Evolutionary conservation across 176 grass and related monocot genomes (phyloP), one percentile per base, ranked within the genome.

Genomic region (Raddia guianensis): DNA sequence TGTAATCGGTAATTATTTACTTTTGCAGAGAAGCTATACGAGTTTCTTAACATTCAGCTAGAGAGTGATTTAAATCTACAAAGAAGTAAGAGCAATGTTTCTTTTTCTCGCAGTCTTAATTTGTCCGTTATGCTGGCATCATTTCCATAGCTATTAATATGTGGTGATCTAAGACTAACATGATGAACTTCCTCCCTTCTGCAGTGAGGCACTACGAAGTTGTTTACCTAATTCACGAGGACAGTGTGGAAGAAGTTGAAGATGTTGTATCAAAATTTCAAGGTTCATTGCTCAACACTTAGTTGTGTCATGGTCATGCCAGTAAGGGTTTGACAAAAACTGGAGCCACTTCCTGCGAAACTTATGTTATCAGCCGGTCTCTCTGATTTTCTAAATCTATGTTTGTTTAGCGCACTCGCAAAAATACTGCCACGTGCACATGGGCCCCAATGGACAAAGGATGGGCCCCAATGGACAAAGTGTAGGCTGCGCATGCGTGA

Each of bases 131-230:
- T 32, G 6, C 12, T 32, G 16, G 10, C 43, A n/a, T 72, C 71
- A 79, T 58, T 88, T 84, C 54, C 62, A 45, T 52, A 3, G 13
- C 43, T 58, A 84, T 81, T 57, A 12, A 12, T 4, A 67, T 37
- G 20, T n/a, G 61, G 37, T 34, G 73, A 54, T 73, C 40, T 71
- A 47, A 82, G 18, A 68, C 66, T 49, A 58, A 9, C 66, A 37
- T 63, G 33, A 72, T 64, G 16, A 45, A 51, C 15, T 27, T 75
- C 70, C 52, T 81, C 53, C 16, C 7, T 79, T 49, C 60, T 79
- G 81, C 74, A 97, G 94, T 94, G 95, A 80, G 95, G 12, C 92
- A 98, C 67, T 95, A 95, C 64, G 92, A 95, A 82, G 90, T 98
- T 27, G 92, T 98, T 77, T 94, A 94, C 82, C 84, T 95, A 58